Base-by-base conservation (phyloP, 2,329 filamentous ascomycete species). In the Rhynchosporium secalis region DNA sequence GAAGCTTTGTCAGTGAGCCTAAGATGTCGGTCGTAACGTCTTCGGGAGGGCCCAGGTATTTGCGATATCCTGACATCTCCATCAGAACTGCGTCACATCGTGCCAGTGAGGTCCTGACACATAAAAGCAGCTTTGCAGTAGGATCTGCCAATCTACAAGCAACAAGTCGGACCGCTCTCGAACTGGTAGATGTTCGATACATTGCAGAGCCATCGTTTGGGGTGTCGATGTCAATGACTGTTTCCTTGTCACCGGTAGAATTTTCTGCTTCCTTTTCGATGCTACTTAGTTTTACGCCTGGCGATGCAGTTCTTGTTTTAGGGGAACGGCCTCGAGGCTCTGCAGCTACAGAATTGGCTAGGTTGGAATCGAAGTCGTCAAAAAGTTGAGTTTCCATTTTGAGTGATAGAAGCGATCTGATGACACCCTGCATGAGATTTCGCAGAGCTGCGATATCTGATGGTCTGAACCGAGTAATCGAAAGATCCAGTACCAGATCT, bases 401-500 rank as follows among this genome's bases (percentile, higher is more conserved):
- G 63, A 86, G 75, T 28, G 82, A 79, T 28, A 86, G 72, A 4
- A 86, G 73, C 3, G 81, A 76, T 61, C 83, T 77, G 36, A 86
- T 78, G 6, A 84, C 81, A 20, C 75, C 80, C 65, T 86, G 84
- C 58, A 85, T 78, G 3, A 79, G 73, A 67, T 86, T 86, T 58
- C 83, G 79, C 36, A 86, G 73, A 4, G 76, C 73, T 43, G 75
- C 72, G 26, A 84, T 75, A 68, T 86, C 82, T 10, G 76, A 72
- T 1, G 83, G 82, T 10, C 72, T 73, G 62, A 85, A 82, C 0
- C 79, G 76, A 1, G 82, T 84, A 3, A 85, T 72, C 1, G 83
- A 82, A n/a, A 85, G 77, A 59, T 86, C 83, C 58, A 84, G 78
- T 12, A 78, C 77, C 62, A 86, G 77, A 66, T 86, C 84, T 70